Conservation (phyloP, 1,139 yeast species). For the Groenewaldozyma auringiensis region DNA sequence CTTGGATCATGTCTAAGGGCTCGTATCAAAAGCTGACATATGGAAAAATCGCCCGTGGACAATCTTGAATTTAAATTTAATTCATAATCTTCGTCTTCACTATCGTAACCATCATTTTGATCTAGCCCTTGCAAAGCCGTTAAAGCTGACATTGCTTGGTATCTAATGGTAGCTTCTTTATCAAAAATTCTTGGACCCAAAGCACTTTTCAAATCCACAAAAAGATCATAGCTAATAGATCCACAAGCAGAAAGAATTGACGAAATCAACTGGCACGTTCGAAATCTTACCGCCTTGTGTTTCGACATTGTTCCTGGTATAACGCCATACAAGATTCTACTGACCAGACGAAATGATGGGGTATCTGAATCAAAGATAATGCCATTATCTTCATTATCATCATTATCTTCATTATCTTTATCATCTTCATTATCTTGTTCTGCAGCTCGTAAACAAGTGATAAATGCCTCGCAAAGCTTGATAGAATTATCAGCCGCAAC, state of each 20-base stretch:
- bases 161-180: conserved; percentile 69
- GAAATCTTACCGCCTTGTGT: conserved; percentile 67
- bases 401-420: conserved; percentile 31
- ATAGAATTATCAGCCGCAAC: conserved; percentile 69
- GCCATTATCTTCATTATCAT: conserved; percentile 29
- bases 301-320: conserved; percentile 71
- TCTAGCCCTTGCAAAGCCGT: conserved; percentile 66
- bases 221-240: conserved; percentile 68
- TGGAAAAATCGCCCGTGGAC: conserved; percentile 8
- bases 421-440: conserved; percentile 36
- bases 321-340: conserved; percentile 43
- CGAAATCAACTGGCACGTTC: conserved; percentile 74
- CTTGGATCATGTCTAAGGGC: conserved; percentile 71
- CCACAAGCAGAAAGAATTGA: conserved; percentile 64
- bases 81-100: conserved; percentile 30
- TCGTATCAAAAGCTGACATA: conserved; percentile 41
- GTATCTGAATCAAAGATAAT: neutral
- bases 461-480: conserved; percentile 63
- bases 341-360: conserved; percentile 46
- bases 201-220: conserved; percentile 53
- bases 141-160: conserved; percentile 75
- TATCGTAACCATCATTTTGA: conserved; percentile 35
- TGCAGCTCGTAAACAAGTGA: conserved; percentile 32
- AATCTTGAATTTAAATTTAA: neutral
- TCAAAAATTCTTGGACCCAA: conserved; percentile 63